Evolutionary conservation across 2,329 filamentous ascomycete genomes (phyloP), one percentile per base, ranked within the genome.

Genomic region (Colletotrichum tropicicola): DNA sequence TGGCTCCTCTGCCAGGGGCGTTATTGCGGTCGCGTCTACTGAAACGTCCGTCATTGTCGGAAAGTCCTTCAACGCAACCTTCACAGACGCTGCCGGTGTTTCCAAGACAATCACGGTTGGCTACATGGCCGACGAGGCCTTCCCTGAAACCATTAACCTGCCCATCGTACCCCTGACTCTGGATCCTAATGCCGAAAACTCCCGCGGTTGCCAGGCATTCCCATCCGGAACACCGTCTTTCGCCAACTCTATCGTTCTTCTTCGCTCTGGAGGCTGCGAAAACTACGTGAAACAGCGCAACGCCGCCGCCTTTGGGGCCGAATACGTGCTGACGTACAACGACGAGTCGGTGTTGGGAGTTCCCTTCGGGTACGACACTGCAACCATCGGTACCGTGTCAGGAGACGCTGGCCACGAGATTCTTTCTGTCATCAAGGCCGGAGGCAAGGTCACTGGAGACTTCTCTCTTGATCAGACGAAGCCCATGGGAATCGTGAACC

Each of bases 1-100:
- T n/a, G 79, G 79, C 5, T 74, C 80, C 12, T 74, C 77, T 4
- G 82, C 80, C n/a, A 76, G 75, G 55, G 73, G 77, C 4, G 78
- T 81, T 7, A 78, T 80, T 15, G 76, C 80, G 6, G 75, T 84
- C 19, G 83, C 80, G 13, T 81, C 83, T 0, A 74, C 82, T 32
- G 72, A 78, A 9, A 65, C 73, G 0, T 67, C 63, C 17, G 55
- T 68, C 1, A 39, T 67, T 7, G 52, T 41, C 0, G 51, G 47
- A 4, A 45, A 43, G 9, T 39, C 62, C 1, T 68, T 68, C 19
- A 30, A 49, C 8, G 57, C 45, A 1, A 57, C 53, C 0, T 55
- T 66, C 5, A 59, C 15, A 10, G 43, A 57, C 10, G 28, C 15
- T 12, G 25, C 53, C 13, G 53, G 41, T 6, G 30, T n/a, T 13